Evolutionary conservation across 768 basidiomycete genomes (phyloP).

Genomic region (Candolleomyces eurysporus): DNA sequence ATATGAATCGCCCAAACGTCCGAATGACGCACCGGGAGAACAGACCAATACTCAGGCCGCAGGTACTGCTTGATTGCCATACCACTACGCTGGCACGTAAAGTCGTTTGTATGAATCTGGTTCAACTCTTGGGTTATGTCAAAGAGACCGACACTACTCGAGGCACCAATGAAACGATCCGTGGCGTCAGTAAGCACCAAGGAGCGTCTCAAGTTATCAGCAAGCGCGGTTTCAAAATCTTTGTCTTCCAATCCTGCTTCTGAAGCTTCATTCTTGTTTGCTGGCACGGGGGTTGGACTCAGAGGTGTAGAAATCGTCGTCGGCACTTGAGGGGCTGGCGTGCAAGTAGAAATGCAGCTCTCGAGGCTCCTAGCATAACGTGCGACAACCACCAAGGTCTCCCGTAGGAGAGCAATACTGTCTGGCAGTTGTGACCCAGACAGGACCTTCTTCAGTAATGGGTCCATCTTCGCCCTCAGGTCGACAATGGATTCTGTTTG

Average conservation of each 20-base stretch:
- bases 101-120: neutral
- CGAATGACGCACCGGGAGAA: conserved; percentile 37
- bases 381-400: neutral
- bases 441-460: neutral
- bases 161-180: conserved; percentile 4
- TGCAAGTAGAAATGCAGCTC: neutral
- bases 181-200: neutral
- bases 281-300: too few species aligned
- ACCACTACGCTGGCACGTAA: neutral
- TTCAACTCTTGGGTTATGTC: neutral
- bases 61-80: conserved; percentile 18
- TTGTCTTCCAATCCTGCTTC: neutral
- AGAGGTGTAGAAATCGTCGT: too few species aligned
- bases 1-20: conserved; percentile 19
- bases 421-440: neutral
- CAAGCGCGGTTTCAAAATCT: neutral
- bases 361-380: neutral
- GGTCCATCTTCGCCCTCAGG: neutral
- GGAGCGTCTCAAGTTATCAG: neutral
- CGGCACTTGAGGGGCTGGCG: neutral
- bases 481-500: neutral
- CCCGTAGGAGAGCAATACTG: neutral
- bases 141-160: neutral
- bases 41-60: conserved; percentile 49
- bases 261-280: too few species aligned